Conservation (phyloP, 306 rosid genomes). For the Gillenia trifoliata region DNA sequence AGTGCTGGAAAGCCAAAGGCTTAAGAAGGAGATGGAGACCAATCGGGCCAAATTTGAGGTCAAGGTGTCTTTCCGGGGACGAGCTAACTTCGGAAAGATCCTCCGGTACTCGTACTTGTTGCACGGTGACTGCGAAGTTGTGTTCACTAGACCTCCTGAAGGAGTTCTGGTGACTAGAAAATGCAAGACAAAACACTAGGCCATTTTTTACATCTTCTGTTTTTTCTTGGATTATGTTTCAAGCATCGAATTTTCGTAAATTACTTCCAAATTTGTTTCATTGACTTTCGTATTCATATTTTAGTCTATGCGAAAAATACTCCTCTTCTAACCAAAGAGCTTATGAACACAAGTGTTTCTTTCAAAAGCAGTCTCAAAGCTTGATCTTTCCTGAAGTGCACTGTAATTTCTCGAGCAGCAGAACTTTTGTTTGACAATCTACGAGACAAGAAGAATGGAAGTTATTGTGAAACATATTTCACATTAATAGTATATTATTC, state of each 20-base stretch:
- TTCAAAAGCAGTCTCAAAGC: no score
- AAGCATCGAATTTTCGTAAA: neutral
- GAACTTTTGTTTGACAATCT: neutral
- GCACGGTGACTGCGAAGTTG: conserved; percentile 47
- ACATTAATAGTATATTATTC: neutral
- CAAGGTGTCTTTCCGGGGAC: conserved; percentile 57
- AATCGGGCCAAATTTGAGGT: conserved; percentile 53
- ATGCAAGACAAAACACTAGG: conserved; percentile 62
- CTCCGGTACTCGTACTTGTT: conserved; percentile 65
- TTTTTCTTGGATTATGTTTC: neutral
- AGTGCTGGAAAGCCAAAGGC: conserved; percentile 37
- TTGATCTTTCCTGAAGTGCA: neutral
- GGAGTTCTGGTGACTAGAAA: conserved; percentile 53
- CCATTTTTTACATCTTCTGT: neutral
- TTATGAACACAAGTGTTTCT: no score
- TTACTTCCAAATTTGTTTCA: neutral
- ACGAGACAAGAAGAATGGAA: neutral
- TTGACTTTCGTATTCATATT: no score
- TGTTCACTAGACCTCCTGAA: conserved; percentile 62
- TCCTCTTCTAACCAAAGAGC: no score
- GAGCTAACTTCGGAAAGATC: conserved; percentile 63
- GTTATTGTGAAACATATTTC: neutral
- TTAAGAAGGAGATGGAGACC: conserved; percentile 55
- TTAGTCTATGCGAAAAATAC: no score
- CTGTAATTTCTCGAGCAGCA: neutral